Base-by-base conservation (phyloP, 2,329 filamentous ascomycete species). In the Paecilomyces niveus region DNA sequence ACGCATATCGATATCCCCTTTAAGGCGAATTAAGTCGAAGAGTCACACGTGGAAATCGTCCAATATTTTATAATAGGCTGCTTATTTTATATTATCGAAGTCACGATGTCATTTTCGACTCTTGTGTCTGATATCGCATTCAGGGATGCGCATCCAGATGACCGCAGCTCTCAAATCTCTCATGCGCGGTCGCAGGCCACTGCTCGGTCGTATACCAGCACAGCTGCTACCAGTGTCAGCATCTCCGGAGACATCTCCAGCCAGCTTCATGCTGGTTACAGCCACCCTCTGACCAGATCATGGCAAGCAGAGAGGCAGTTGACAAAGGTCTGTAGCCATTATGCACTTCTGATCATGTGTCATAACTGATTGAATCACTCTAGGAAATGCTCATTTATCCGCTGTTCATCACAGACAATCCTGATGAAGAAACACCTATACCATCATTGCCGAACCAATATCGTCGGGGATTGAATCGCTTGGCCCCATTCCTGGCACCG, bases 351-450 rank as follows among this genome's bases (percentile, higher is more conserved):
- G 31, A 11, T 10, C 29, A 33, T 21, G 32, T 21, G 22, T 15
- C 11, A 7, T 45, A 33, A 58, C 57, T 61, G 57, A 63, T 45
- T 54, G 10, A 53, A 26, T 24, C 13, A 13, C 29, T 5, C 39
- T 68, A 96, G 91, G 94, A 92, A 39, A 97, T 97, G 94, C 88
- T 99, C 69, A 97, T 99, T 70, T 97, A 95, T 77, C 94, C 94
- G 11, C 83, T 99, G 65, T 99, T 99, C 80, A 85, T 99, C 64
- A 96, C 94, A 68, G 94, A 99, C 76, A 85, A 90, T 70, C 89
- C 93, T 35, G 90, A 97, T 69, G 93, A 97, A 78, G 90, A 97
- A 78, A 89, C 88, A 13, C 82, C 89, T 15, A 95, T 99, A 58
- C 88, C 92, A 55, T 96, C 92, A 21, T 84, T 99, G 3, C 94